Evolutionary conservation across 1,284 basidiomycete species (phyloP).

Genomic region (Pyrrhoderma noxium): DNA sequence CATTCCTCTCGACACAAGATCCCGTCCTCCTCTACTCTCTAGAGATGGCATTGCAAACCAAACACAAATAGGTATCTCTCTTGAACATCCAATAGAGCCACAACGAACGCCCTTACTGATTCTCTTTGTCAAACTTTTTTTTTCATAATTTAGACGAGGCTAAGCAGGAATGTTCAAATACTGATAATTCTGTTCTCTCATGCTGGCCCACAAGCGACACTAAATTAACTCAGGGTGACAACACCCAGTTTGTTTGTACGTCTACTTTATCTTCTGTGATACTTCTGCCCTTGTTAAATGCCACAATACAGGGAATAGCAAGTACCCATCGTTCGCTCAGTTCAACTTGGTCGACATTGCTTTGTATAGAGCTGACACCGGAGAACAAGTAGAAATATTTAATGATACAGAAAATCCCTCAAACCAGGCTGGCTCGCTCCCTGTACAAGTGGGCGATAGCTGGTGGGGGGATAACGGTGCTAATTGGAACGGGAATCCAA

Average conservation of each 20-base stretch:
- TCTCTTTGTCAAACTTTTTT: slow-evolving; percentile 1
- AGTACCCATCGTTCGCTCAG: slow-evolving; percentile 38
- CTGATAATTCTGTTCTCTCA: slow-evolving; percentile 26
- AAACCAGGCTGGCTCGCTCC: slow-evolving; percentile 46
- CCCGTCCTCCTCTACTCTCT: slow-evolving; percentile 17
- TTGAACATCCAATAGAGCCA: no score
- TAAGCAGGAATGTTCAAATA: slow-evolving; percentile 10
- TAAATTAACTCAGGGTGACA: slow-evolving; percentile 27
- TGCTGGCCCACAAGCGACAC: slow-evolving; percentile 28
- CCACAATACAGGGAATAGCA: slow-evolving; percentile 42
- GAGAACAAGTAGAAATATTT: slow-evolving; percentile 38
- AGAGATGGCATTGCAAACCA: slow-evolving; percentile 30
- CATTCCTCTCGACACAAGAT: slow-evolving; percentile 19
- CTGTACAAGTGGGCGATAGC: slow-evolving; percentile 56
- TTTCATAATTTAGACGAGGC: slow-evolving; percentile 11
- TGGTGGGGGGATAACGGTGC: slow-evolving; percentile 60
- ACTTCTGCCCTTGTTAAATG: neutral
- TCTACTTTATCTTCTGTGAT: neutral
- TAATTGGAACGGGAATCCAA: slow-evolving; percentile 44
- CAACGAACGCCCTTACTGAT: no score
- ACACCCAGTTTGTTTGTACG: slow-evolving; percentile 30
- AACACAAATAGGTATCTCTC: slow-evolving; percentile 35
- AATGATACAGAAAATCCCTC: slow-evolving; percentile 40
- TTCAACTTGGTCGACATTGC: slow-evolving; percentile 54
- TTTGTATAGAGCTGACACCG: slow-evolving; percentile 60